Evolutionary conservation across 768 basidiomycete species (phyloP), one percentile per base, ranked within the genome.

Genomic region (Kwoniella mangroviensis): DNA sequence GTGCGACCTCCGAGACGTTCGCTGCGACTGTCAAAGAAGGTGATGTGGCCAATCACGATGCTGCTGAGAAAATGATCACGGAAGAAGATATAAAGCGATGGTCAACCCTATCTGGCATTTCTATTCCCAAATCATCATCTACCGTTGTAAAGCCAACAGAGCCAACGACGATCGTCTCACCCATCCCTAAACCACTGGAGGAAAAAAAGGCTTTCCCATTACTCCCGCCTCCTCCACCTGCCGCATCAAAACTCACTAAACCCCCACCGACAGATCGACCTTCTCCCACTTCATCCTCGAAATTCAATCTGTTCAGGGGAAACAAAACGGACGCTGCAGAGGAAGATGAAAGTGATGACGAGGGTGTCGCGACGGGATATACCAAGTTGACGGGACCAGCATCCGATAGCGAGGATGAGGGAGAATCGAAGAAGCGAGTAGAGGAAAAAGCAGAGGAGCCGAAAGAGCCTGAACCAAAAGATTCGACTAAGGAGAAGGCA

Each of bases 61-160:
- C 69, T 21, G 66, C 72, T 3, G 69, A 74, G 19, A 41, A 52
- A 12, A 57, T 73, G 21, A 70, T 79, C n/a, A 72, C 74, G 4
- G 49, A 66, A 41, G 73, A 75, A 13, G 76, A 79, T 13, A 34
- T 79, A 6, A 64, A 68, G 21, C 58, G 71, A 28, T 79, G 78
- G 78, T 75, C 72, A 2, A 55, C 43, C 0, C 15, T 70, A 2
- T 76, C 78, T n/a, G 78, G 78, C 17, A 73, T 79, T 9, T 12
- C 67, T 4, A 53, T 64, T 15, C 62, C 73, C 19, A 56, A 63
- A 11, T 51, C 42, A 13, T 17, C 65, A 5, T 22, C 55, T 49
- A 62, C 62, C 15, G 13, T 42, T 10, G 21, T 62, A 15, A 7
- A n/a, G 7, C 26, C 45, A 51, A 58, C 17, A 19, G 49, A 57